phyloP scores from a whole-genome alignment of 371 early-diverging fungal genomes.

The Chytridiales sp. region DNA sequence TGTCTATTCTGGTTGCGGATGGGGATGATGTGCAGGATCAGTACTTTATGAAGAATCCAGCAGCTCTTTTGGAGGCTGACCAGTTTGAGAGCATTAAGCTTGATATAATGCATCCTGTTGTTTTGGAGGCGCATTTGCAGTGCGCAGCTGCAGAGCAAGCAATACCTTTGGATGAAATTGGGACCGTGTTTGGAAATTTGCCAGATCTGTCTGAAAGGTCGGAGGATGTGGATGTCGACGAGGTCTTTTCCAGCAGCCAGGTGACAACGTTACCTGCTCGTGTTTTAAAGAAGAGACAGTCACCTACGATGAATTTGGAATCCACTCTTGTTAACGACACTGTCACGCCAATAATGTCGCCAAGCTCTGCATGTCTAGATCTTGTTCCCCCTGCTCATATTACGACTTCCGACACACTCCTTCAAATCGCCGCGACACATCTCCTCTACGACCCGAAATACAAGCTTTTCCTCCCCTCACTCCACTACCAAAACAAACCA shows the following conservation, averaged over 20 bases:
- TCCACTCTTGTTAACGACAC: no score
- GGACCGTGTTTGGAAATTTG: slow-evolving; percentile 37
- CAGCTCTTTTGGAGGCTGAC: slow-evolving; percentile 45
- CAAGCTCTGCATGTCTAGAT: no score
- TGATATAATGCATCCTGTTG: slow-evolving; percentile 43
- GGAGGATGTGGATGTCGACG: no score
- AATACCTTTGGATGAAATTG: slow-evolving; percentile 39
- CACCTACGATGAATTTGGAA: no score
- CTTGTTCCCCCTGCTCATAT: no score
- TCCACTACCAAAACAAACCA: slow-evolving; percentile 50
- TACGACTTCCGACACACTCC: no score
- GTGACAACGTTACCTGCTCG: no score
- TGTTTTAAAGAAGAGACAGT: no score
- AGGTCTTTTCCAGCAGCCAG: no score
- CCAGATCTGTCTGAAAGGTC: no score
- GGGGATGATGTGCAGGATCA: slow-evolving; percentile 58
- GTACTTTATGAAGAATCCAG: slow-evolving; percentile 50
- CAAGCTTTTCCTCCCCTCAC: slow-evolving; percentile 50
- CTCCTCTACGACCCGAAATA: slow-evolving; percentile 13
- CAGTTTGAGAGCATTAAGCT: slow-evolving; percentile 38
- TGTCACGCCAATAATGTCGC: no score
- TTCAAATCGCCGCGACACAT: no score
- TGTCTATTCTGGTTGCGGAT: slow-evolving; percentile 53
- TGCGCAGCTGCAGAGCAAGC: slow-evolving; percentile 64
- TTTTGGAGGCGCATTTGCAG: slow-evolving; percentile 60